phyloP scores from a whole-genome alignment of 2,329 filamentous ascomycete genomes.

The Colletotrichum shisoi region DNA sequence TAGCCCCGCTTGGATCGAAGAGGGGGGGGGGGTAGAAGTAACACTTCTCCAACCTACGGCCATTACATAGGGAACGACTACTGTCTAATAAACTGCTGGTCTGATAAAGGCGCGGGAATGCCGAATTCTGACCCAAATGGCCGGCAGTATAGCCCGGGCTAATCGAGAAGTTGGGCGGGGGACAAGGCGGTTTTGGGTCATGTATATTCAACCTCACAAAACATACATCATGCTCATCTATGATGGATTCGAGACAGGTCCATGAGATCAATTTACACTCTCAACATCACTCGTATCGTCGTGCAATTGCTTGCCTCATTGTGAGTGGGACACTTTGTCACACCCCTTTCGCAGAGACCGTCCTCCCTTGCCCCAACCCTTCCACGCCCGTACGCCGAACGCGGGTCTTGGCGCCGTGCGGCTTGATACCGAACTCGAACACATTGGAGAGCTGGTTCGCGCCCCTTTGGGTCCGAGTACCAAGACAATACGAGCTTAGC shows the following conservation, averaged over 20 bases:
- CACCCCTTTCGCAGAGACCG: background rate
- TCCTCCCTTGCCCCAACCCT: slow-evolving; percentile 19
- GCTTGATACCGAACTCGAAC: slow-evolving; percentile 17
- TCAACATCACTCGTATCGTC: no score
- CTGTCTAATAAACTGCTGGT: background rate
- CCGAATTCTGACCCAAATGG: background rate
- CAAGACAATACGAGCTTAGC: slow-evolving; percentile 15
- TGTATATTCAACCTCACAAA: slow-evolving; percentile 7
- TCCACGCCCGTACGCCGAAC: slow-evolving; percentile 11
- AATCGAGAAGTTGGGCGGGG: background rate
- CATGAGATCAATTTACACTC: background rate
- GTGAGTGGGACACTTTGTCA: background rate
- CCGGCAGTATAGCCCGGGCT: background rate
- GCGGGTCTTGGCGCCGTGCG: slow-evolving; percentile 24
- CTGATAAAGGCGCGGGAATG: no score
- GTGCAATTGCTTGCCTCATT: background rate
- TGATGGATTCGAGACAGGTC: background rate
- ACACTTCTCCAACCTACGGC: background rate
- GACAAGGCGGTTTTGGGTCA: background rate
- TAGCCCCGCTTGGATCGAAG: background rate
- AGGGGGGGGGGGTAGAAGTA: background rate
- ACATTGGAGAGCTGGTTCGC: slow-evolving; percentile 4
- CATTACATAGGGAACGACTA: background rate
- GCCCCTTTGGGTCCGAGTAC: slow-evolving; percentile 8
- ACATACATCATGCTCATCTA: background rate